Conservation (phyloP, 805 yeast genomes). For the Pichia eremophila region DNA sequence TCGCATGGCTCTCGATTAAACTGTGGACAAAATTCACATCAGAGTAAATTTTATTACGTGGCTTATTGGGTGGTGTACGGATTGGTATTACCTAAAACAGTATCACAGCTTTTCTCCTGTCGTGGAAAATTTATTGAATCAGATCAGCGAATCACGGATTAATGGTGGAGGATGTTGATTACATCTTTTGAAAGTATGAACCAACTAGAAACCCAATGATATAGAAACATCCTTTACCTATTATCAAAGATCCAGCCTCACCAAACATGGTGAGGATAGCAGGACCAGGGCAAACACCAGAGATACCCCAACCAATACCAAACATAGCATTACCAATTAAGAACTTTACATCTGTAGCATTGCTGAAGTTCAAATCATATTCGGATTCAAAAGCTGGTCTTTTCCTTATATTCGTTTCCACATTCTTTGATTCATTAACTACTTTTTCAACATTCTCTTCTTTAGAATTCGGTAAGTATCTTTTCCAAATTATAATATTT, state of each 20-base stretch:
- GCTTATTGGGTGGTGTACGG: too few relatives aligned
- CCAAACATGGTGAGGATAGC: conserved; percentile 28
- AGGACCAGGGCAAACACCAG: conserved; percentile 49
- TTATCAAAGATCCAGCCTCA: conserved; percentile 15
- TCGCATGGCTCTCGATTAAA: too few relatives aligned
- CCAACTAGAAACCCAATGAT: conserved; percentile 19
- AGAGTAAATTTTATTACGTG: too few relatives aligned
- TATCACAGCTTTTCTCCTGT: background rate
- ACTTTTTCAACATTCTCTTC: background rate
- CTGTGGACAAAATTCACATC: too few relatives aligned
- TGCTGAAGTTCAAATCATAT: conserved; percentile 21
- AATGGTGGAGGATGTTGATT: too few relatives aligned
- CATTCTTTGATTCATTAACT: background rate
- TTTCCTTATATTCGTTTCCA: background rate
- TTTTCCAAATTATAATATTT: conserved; percentile 31
- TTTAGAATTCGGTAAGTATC: conserved; percentile 13
- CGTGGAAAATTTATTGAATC: too few relatives aligned
- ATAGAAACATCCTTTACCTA: conserved; percentile 18
- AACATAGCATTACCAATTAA: conserved; percentile 35
- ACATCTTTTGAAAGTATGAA: conserved; percentile 29
- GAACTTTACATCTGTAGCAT: conserved; percentile 22
- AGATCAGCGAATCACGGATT: too few relatives aligned
- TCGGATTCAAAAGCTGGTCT: conserved; percentile 14
- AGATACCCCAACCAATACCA: conserved; percentile 45
- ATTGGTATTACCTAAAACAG: too few relatives aligned